Conservation (phyloP, 176 grass and related monocot genomes). For the Carex myosuroides region DNA sequence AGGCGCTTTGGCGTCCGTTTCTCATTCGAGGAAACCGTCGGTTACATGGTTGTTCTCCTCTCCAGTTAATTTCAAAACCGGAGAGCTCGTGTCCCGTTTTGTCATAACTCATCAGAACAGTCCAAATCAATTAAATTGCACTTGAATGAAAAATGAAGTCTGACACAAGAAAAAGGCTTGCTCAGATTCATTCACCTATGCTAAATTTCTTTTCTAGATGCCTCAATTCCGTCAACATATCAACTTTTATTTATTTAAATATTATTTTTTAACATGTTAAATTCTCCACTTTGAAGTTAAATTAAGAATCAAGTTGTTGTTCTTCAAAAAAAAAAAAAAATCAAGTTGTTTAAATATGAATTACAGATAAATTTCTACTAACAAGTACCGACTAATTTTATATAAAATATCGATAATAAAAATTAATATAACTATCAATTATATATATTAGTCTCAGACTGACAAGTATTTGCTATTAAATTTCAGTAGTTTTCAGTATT, state of each 20-base stretch:
- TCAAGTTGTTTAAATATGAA: neutral
- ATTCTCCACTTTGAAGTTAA: neutral
- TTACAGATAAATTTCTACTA: neutral
- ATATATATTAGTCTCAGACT: no score
- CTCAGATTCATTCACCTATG: neutral
- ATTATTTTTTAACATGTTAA: neutral
- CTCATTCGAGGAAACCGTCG: slow-evolving; percentile 4
- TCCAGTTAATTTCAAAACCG: neutral
- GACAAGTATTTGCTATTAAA: no score
- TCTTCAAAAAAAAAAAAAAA: no score
- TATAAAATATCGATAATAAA: neutral
- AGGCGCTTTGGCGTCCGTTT: neutral
- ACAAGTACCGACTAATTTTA: neutral
- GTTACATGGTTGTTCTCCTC: neutral
- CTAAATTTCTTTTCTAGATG: neutral
- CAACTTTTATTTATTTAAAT: neutral
- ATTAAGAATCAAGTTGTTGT: neutral
- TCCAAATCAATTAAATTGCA: neutral
- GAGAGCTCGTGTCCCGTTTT: neutral
- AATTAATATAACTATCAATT: no score
- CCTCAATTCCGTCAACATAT: neutral
- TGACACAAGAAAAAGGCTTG: neutral
- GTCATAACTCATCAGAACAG: neutral
- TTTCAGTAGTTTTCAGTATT: no score
- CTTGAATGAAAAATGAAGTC: neutral